phyloP scores from a whole-genome alignment of 2,329 filamentous ascomycete species.

The Calonectria naviculata region DNA sequence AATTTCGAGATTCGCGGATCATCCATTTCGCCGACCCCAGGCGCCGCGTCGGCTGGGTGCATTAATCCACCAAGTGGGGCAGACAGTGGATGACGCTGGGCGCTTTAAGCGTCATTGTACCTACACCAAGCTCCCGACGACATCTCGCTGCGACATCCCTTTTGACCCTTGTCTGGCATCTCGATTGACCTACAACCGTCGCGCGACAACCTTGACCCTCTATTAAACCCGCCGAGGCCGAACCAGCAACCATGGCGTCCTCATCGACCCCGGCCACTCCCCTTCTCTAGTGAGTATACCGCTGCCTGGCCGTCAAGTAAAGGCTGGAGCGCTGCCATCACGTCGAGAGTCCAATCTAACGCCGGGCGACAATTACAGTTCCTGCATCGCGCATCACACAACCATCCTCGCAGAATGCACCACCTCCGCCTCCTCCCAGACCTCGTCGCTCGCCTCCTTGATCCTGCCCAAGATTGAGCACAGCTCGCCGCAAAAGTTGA shows the following conservation, averaged over 20 bases:
- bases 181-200: background rate
- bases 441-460: slow-evolving; percentile 88
- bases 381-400: slow-evolving; percentile 92
- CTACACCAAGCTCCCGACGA: slow-evolving; percentile 17
- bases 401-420: slow-evolving; percentile 96
- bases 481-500: slow-evolving; percentile 83
- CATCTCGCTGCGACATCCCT: background rate
- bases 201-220: background rate
- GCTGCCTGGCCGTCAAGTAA: background rate
- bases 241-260: slow-evolving; percentile 69
- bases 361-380: slow-evolving; percentile 60
- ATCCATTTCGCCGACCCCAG: slow-evolving; percentile 30
- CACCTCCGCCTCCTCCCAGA: slow-evolving; percentile 82
- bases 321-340: background rate
- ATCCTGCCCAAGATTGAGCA: slow-evolving; percentile 97
- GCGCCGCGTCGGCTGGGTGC: background rate
- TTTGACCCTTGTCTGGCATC: background rate
- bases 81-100: slow-evolving; percentile 34
- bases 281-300: slow-evolving; percentile 74
- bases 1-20: slow-evolving; percentile 35
- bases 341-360: background rate
- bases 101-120: slow-evolving; percentile 37
- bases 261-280: slow-evolving; percentile 75
- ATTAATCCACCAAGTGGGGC: slow-evolving; percentile 29
- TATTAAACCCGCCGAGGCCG: background rate